phyloP scores from a whole-genome alignment of 2,329 filamentous ascomycete species.

The Orbilia quercus region DNA sequence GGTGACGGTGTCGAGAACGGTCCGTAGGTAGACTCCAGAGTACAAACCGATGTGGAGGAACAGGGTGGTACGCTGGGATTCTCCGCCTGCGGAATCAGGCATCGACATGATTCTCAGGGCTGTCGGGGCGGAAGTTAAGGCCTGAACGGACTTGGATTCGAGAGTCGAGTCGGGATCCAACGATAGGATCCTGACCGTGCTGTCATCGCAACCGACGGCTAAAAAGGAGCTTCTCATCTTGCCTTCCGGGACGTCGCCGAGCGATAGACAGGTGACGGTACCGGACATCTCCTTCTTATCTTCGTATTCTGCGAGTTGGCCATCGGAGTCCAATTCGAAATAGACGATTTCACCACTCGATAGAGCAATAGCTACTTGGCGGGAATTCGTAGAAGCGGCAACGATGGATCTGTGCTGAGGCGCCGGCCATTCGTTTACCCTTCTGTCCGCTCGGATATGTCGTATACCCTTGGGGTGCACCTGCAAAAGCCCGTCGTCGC shows the following conservation, averaged over 20 bases:
- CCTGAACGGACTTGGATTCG: constrained; percentile 93
- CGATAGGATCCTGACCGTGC: constrained; percentile 91
- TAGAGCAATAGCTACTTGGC: constrained; percentile 90
- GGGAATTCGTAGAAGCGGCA: constrained; percentile 89
- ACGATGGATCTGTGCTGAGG: constrained; percentile 90
- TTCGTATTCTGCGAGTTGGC: constrained; percentile 90
- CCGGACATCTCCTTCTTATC: constrained; percentile 95
- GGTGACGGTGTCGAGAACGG: constrained; percentile 92
- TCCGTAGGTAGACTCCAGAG: constrained; percentile 94
- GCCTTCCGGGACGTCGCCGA: constrained; percentile 92
- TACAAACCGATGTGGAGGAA: constrained; percentile 96
- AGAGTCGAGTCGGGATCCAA: constrained; percentile 89
- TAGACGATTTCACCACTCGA: constrained; percentile 98
- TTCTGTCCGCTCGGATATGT: constrained; percentile 80
- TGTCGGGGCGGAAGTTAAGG: constrained; percentile 87
- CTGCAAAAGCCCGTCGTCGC: constrained; percentile 90
- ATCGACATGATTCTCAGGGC: constrained; percentile 92
- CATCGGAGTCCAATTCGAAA: constrained; percentile 95
- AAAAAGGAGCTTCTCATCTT: constrained; percentile 89
- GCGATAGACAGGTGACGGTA: constrained; percentile 91
- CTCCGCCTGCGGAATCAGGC: constrained; percentile 87
- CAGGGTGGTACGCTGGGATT: constrained; percentile 75
- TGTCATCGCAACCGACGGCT: constrained; percentile 96
- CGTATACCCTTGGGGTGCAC: constrained; percentile 96
- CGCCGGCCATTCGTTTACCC: constrained; percentile 90